Conservation (phyloP, 2,329 filamentous ascomycete species). For the Alternaria burnsii region DNA sequence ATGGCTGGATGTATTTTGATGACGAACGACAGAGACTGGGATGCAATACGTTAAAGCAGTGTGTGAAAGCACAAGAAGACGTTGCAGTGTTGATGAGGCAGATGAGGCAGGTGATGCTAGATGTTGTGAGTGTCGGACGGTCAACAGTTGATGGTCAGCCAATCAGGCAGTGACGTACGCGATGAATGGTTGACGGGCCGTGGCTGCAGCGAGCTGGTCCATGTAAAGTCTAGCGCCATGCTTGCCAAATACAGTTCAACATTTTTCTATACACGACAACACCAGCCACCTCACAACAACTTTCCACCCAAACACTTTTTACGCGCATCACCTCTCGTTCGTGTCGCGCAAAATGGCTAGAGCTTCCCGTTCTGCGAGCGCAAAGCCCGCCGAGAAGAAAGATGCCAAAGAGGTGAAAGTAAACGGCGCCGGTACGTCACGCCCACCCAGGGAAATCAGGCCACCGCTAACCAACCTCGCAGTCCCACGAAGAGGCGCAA, state of each 20-base stretch:
- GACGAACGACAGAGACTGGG: slow-evolving; percentile 6
- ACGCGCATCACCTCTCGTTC: slow-evolving; percentile 25
- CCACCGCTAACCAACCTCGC: slow-evolving; percentile 24
- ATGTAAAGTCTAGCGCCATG: slow-evolving; percentile 16
- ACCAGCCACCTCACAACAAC: slow-evolving; percentile 32
- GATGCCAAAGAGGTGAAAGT: slow-evolving; percentile 36
- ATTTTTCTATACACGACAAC: slow-evolving; percentile 40
- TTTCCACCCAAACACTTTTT: slow-evolving; percentile 18
- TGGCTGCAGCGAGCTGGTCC: slow-evolving; percentile 14
- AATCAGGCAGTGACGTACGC: slow-evolving; percentile 26
- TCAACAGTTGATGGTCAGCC: slow-evolving; percentile 13
- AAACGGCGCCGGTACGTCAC: slow-evolving; percentile 46
- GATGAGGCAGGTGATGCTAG: slow-evolving; percentile 3
- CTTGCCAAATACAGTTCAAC: slow-evolving; percentile 24
- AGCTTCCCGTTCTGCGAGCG: slow-evolving; percentile 41
- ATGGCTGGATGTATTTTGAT: slow-evolving; percentile 13
- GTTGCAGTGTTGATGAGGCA: slow-evolving; percentile 3
- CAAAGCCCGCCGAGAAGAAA: slow-evolving; percentile 38
- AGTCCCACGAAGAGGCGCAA: slow-evolving; percentile 36
- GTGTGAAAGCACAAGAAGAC: slow-evolving; percentile 1
- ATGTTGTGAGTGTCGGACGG: slow-evolving; percentile 13
- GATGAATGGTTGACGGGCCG: slow-evolving; percentile 20
- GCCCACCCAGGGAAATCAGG: slow-evolving; percentile 17
- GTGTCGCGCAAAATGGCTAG: slow-evolving; percentile 40
- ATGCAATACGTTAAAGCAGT: neutral